These are phyloP conservation scores for Chaetomiaceae sp. DNA, from an alignment of 2,329 filamentous ascomycete genomes.

Conservation along the genomic window DNA sequence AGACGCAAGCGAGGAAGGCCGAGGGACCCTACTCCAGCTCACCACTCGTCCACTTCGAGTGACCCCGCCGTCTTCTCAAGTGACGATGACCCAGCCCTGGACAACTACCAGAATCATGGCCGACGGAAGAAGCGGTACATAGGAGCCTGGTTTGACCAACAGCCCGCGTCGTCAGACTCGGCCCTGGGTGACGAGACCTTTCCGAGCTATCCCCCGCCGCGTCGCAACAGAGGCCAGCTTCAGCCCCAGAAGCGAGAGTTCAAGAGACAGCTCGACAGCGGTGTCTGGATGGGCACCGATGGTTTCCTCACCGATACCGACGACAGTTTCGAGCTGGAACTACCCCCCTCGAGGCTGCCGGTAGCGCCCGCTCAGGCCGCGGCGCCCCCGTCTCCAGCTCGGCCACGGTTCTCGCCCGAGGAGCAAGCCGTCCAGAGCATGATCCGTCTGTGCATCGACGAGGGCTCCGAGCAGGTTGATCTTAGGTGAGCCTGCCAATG, in stretches of 20 bases:
- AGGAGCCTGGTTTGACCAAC: constrained; percentile 64
- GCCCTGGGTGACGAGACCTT: constrained; percentile 36
- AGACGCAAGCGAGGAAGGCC: constrained; percentile 37
- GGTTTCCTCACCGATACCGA: constrained; percentile 43
- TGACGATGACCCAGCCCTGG: constrained; percentile 63
- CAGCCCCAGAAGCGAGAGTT: constrained; percentile 44
- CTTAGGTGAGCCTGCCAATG: constrained; percentile 47
- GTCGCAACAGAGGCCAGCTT: constrained; percentile 14
- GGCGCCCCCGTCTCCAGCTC: constrained; percentile 10
- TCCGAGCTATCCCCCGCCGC: constrained; percentile 2
- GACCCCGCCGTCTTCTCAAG: constrained; percentile 68
- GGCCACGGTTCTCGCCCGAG: constrained; percentile 18
- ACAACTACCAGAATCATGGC: constrained; percentile 54
- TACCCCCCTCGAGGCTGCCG: constrained; percentile 1
- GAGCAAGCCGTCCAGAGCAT: constrained; percentile 43
- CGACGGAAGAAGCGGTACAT: constrained; percentile 56
- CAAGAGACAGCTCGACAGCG: constrained; percentile 59
- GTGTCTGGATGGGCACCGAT: constrained; percentile 62
- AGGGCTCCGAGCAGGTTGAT: constrained; percentile 55
- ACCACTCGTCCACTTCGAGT: constrained; percentile 55
- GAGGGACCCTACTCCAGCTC: constrained; percentile 24
- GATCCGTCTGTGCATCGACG: constrained; percentile 52
- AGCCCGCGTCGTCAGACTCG: constrained; percentile 47
- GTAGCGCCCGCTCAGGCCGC: neutral
- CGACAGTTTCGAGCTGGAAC: constrained; percentile 26